Evolutionary conservation across 306 rosid genomes (phyloP).

Genomic region (Sophora flavescens): DNA sequence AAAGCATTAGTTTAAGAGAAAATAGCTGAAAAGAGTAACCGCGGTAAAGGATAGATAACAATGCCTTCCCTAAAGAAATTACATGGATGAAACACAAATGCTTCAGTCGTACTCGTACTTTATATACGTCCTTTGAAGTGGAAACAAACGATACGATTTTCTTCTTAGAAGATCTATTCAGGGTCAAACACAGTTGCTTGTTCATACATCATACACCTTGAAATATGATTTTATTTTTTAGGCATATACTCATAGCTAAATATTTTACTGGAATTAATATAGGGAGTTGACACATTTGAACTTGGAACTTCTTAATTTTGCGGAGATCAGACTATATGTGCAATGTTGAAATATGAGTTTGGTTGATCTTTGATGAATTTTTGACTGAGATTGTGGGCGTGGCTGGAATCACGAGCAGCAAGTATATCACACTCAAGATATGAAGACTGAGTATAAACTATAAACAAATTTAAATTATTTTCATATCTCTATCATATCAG

Average conservation of each 20-base stretch:
- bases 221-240: neutral
- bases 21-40: no score
- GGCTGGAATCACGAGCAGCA: neutral
- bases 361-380: neutral
- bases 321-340: neutral
- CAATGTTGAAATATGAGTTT: neutral
- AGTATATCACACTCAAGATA: neutral
- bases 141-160: no score
- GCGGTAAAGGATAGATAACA: no score
- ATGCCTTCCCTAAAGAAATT: no score
- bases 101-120: no score
- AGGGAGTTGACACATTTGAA: neutral
- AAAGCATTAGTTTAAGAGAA: no score
- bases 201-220: neutral
- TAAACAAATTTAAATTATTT: neutral
- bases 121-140: no score
- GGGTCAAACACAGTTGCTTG: no score
- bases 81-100: no score
- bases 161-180: no score
- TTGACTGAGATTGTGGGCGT: neutral
- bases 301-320: no score
- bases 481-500: neutral
- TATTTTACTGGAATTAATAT: neutral
- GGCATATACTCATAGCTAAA: neutral
- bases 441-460: neutral